phyloP scores from a whole-genome alignment of 345 rosid species.

The Eutrema yunnanense region DNA sequence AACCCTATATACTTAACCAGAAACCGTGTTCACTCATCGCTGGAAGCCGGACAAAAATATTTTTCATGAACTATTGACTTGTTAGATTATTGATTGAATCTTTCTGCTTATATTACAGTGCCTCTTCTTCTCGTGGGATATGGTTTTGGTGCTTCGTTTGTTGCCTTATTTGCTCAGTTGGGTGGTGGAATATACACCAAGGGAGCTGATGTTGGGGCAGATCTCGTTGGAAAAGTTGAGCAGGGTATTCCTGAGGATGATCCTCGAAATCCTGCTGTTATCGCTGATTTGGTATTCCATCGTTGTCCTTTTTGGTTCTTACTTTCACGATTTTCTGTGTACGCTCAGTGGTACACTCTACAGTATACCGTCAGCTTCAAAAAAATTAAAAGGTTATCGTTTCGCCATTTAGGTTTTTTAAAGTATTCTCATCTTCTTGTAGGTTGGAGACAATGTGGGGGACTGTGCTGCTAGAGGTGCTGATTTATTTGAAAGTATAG shows the following conservation, averaged over 20 bases:
- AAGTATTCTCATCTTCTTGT: constrained; percentile 10
- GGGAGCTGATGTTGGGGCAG: constrained; percentile 99
- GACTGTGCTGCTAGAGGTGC: constrained; percentile 99
- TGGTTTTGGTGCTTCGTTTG: constrained; percentile 99
- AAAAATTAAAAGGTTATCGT: neutral
- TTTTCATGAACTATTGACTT: neutral
- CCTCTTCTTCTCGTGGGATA: constrained; percentile 99
- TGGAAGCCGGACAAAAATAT: neutral
- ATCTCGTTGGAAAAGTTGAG: constrained; percentile 99
- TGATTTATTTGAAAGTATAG: constrained; percentile 98
- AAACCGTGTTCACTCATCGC: neutral
- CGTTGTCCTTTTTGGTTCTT: constrained; percentile 3
- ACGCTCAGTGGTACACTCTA: neutral
- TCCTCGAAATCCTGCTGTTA: constrained; percentile 98
- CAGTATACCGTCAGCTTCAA: neutral
- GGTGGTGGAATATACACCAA: constrained; percentile 99
- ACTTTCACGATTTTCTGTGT: neutral
- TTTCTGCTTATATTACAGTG: constrained; percentile 46
- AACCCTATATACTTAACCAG: neutral
- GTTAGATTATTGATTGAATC: constrained; percentile 20
- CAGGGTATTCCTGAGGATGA: constrained; percentile 99
- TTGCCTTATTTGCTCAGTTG: constrained; percentile 97
- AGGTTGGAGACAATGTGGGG: constrained; percentile 99
- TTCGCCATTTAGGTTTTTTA: neutral
- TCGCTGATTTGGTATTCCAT: constrained; percentile 88